Conservation (phyloP, 2,329 filamentous ascomycete genomes). For the Penicillium glabrum region DNA sequence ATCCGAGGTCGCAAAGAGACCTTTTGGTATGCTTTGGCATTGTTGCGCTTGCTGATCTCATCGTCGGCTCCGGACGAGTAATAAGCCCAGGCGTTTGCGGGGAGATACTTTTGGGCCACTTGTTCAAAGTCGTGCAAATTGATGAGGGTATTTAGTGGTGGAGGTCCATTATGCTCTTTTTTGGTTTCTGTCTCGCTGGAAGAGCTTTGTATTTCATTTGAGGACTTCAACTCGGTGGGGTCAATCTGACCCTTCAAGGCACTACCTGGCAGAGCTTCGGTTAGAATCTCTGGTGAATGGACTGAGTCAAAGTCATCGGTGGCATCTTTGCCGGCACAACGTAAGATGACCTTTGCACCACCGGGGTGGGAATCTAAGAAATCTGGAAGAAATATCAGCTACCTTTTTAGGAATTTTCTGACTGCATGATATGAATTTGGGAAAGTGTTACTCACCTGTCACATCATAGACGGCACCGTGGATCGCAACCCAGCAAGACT, state of each 20-base stretch:
- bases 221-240: neutral
- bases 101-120: conserved; percentile 31
- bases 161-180: conserved; percentile 7
- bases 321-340: conserved; percentile 35
- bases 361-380: conserved; percentile 29
- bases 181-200: neutral
- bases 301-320: conserved; percentile 37
- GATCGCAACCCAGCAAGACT: conserved; percentile 32
- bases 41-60: conserved; percentile 47
- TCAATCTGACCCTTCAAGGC: conserved; percentile 29
- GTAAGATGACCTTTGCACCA: conserved; percentile 33
- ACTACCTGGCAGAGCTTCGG: conserved; percentile 25
- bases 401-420: neutral
- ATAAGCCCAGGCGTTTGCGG: conserved; percentile 37
- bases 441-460: conserved; percentile 14
- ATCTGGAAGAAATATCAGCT: neutral
- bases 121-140: conserved; percentile 41
- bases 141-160: conserved; percentile 33
- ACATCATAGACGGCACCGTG: conserved; percentile 9
- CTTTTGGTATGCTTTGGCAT: conserved; percentile 44
- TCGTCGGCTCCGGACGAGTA: conserved; percentile 55
- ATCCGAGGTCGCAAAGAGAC: conserved; percentile 50
- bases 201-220: neutral
- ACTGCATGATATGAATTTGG: neutral
- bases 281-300: conserved; percentile 31